Evolutionary conservation across 176 grass and related monocot species (phyloP).

Genomic region (Otatea glauca): DNA sequence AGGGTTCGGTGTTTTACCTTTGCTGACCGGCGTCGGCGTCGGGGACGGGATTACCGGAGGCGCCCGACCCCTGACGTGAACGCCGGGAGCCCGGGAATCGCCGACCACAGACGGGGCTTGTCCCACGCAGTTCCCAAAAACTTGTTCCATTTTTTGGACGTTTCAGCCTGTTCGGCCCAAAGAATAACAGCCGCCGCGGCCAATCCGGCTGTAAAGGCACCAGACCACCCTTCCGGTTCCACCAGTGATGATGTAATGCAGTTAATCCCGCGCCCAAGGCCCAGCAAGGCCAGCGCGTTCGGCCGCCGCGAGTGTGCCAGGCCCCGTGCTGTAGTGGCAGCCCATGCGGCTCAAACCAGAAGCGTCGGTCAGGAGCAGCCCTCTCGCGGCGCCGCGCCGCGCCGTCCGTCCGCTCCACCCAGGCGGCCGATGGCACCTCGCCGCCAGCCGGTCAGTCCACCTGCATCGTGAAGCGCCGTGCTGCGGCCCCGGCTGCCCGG

Average conservation of each 20-base stretch:
- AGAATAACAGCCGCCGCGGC: not conserved
- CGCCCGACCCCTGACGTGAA: not conserved
- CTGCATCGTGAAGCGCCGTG: not conserved
- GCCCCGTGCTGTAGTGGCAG: too few relatives aligned
- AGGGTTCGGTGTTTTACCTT: not conserved
- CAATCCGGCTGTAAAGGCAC: not conserved
- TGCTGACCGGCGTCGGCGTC: not conserved
- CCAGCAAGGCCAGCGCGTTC: not conserved
- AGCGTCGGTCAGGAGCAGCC: too few relatives aligned
- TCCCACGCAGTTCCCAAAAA: not conserved
- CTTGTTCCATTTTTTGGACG: not conserved
- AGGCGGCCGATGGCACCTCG: not conserved
- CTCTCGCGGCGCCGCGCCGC: too few relatives aligned
- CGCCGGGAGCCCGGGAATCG: not conserved
- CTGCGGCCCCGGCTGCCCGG: too few relatives aligned
- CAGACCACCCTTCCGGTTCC: not conserved
- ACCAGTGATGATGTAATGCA: too few relatives aligned
- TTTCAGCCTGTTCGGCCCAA: not conserved
- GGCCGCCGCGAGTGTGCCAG: too few relatives aligned
- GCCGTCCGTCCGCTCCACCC: not conserved
- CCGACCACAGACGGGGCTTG: not conserved
- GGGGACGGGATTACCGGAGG: not conserved
- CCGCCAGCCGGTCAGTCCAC: too few relatives aligned
- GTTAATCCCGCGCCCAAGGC: too few relatives aligned
- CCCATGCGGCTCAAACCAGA: too few relatives aligned